These are phyloP conservation scores for Suillus variegatus DNA, from an alignment of 768 basidiomycete species.

Conservation along the genomic window DNA sequence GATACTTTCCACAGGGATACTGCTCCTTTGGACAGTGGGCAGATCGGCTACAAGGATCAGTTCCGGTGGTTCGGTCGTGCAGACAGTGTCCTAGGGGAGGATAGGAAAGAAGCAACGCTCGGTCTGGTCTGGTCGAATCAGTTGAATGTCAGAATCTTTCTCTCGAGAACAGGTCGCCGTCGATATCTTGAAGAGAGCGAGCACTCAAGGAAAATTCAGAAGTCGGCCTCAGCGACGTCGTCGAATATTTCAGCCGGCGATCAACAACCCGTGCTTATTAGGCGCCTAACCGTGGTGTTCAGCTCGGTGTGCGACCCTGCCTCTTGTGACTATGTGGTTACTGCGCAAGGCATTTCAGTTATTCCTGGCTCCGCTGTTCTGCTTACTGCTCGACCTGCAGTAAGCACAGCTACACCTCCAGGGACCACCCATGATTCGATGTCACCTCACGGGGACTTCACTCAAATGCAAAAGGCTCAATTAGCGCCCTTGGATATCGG, in stretches of 20 bases:
- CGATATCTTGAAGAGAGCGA: constrained; percentile 48
- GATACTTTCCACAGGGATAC: constrained; percentile 61
- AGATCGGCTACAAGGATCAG: constrained; percentile 70
- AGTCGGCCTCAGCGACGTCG: constrained; percentile 14
- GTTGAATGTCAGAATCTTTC: constrained; percentile 82
- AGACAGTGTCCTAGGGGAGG: constrained; percentile 56
- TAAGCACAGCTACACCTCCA: not conserved
- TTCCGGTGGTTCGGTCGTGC: constrained; percentile 75
- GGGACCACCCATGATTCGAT: not conserved
- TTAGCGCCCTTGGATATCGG: constrained; percentile 40
- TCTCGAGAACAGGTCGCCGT: constrained; percentile 73
- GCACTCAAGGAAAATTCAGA: constrained; percentile 24
- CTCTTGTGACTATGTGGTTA: constrained; percentile 78
- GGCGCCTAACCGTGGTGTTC: constrained; percentile 78
- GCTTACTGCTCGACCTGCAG: not conserved
- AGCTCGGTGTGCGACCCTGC: constrained; percentile 58
- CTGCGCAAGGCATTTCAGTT: constrained; percentile 53
- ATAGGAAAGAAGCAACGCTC: constrained; percentile 76
- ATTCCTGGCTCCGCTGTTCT: constrained; percentile 27
- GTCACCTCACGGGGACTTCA: not conserved
- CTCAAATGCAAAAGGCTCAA: constrained; percentile 15
- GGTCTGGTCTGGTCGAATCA: constrained; percentile 96
- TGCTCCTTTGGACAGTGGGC: constrained; percentile 22
- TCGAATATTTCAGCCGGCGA: constrained; percentile 22
- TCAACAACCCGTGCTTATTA: constrained; percentile 54